Evolutionary conservation across 2,329 filamentous ascomycete genomes (phyloP).

Genomic region (Mollisiaceae sp.): DNA sequence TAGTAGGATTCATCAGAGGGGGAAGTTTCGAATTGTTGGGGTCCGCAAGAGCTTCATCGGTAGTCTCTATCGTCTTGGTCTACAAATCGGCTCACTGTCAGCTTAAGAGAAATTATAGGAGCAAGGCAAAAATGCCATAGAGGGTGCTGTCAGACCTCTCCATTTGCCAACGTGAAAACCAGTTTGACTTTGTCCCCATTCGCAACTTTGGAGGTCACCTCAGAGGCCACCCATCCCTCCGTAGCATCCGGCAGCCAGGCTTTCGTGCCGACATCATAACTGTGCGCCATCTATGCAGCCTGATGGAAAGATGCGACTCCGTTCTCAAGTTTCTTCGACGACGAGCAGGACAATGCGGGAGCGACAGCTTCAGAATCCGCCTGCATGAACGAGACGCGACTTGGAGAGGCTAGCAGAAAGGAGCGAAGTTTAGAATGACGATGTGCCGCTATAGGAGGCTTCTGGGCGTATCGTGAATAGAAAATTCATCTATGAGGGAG

Average conservation of each 20-base stretch:
- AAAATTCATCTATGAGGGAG: conserved; percentile 10
- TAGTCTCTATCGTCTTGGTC: conserved; percentile 81
- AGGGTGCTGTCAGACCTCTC: conserved; percentile 68
- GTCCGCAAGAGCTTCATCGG: conserved; percentile 71
- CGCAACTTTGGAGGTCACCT: conserved; percentile 84
- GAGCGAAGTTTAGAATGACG: conserved; percentile 6
- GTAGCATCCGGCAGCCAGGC: conserved; percentile 97
- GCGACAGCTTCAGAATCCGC: conserved; percentile 32
- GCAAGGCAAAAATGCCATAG: conserved; percentile 7
- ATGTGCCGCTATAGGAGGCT: background rate
- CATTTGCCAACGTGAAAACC: conserved; percentile 88
- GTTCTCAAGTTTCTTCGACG: conserved; percentile 31
- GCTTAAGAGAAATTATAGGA: background rate
- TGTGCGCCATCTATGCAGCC: conserved; percentile 74
- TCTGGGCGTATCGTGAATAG: background rate
- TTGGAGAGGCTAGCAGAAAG: conserved; percentile 5
- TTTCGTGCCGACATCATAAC: conserved; percentile 94
- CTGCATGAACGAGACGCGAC: conserved; percentile 34
- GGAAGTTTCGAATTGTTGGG: conserved; percentile 80
- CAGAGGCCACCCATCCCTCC: conserved; percentile 97
- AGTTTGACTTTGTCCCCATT: conserved; percentile 87
- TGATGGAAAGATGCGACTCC: conserved; percentile 24
- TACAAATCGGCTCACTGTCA: conserved; percentile 45
- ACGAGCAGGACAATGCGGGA: conserved; percentile 27
- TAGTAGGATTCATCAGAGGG: conserved; percentile 95